Percentiles rank a stretch among this genome's conserved stretches.
Conservation (phyloP, 768 basidiomycete genomes). For the Mycena chlorophos region DNA sequence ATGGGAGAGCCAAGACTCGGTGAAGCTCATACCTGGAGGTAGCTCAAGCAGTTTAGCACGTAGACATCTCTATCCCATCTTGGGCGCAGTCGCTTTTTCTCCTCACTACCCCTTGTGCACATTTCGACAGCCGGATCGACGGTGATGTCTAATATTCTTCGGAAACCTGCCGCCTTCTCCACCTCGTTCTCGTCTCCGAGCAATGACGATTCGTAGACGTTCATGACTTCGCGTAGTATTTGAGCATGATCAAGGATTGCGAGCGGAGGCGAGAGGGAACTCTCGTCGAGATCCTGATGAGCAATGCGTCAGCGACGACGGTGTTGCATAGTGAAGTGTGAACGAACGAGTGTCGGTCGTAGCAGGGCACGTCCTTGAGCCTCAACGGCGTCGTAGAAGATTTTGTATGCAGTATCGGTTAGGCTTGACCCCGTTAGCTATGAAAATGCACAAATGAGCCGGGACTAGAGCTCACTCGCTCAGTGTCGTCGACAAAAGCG, state of each 20-base stretch:
- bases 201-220: constrained; percentile 84
- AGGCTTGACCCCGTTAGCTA: constrained; percentile 51
- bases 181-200: constrained; percentile 59
- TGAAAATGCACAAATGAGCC: not conserved
- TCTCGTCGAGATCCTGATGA: constrained; percentile 64
- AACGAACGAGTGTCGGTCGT: constrained; percentile 53
- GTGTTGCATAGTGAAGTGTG: not conserved
- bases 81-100: constrained; percentile 53
- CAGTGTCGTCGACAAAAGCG: constrained; percentile 72
- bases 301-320: constrained; percentile 32
- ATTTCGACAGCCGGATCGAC: constrained; percentile 82
- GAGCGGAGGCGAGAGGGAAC: constrained; percentile 70
- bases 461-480: constrained; percentile 59
- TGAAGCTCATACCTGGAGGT: constrained; percentile 62
- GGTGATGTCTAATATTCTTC: constrained; percentile 78
- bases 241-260: constrained; percentile 80
- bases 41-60: constrained; percentile 81
- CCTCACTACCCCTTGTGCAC: constrained; percentile 67
- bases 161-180: constrained; percentile 49
- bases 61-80: constrained; percentile 85
- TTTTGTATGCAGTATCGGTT: constrained; percentile 74
- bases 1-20: not conserved
- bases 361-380: constrained; percentile 72
- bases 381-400: constrained; percentile 88
- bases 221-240: constrained; percentile 84